A percentile compares a stretch with the other conserved stretches of the same genome.
These are phyloP conservation scores for Zymoseptoria brevis DNA, from an alignment of 2,329 filamentous ascomycete species.

Conservation along the genomic window DNA sequence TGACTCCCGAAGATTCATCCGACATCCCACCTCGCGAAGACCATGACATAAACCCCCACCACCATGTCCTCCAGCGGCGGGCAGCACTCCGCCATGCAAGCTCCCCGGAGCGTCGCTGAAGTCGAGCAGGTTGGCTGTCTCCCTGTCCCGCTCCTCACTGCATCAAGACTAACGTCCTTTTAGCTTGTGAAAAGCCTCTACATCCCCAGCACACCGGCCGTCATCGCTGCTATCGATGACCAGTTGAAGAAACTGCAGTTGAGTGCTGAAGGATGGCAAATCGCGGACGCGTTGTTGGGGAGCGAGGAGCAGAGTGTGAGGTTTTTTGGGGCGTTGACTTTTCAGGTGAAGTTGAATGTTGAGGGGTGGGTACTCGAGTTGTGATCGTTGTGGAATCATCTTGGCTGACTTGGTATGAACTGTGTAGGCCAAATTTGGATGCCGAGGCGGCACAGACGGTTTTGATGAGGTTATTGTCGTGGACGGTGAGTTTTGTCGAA, in stretches of 20 bases:
- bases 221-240: constrained; percentile 55
- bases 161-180: too few species aligned
- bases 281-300: constrained; percentile 67
- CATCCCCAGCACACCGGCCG: constrained; percentile 37
- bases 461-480: constrained; percentile 53
- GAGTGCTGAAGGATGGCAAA: constrained; percentile 73
- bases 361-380: constrained; percentile 24
- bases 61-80: not conserved
- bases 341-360: constrained; percentile 83
- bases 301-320: constrained; percentile 66
- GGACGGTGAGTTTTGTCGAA: constrained; percentile 42
- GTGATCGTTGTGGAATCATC: too few species aligned
- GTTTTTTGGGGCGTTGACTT: constrained; percentile 88
- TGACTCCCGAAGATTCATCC: too few species aligned
- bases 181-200: constrained; percentile 46
- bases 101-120: not conserved
- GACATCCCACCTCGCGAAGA: not conserved
- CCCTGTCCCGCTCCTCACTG: too few species aligned
- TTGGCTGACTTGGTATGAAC: constrained; percentile 16
- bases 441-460: constrained; percentile 53
- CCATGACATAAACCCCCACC: not conserved
- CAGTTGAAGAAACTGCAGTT: constrained; percentile 71
- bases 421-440: constrained; percentile 38
- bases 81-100: not conserved
- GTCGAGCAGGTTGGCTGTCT: not conserved